phyloP scores from a whole-genome alignment of 192 early-diverging fungal genomes.

The Backusella luteola region DNA sequence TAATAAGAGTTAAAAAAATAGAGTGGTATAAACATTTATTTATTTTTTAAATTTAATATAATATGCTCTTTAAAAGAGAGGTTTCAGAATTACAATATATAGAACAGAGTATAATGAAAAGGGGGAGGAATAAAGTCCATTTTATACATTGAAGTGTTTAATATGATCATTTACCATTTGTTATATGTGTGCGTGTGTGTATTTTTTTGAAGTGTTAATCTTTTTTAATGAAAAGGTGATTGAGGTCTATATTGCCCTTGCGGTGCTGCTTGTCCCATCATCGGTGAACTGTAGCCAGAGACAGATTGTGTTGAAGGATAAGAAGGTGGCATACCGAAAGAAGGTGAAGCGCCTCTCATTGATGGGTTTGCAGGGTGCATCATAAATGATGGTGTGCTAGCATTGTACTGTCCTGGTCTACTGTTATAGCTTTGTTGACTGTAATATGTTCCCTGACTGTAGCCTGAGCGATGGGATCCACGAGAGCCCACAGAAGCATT shows the following conservation, averaged over 20 bases:
- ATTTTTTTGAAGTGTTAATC: background rate
- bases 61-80: background rate
- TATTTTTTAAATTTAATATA: constrained; percentile 10
- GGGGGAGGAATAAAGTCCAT: background rate
- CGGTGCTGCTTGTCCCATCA: background rate
- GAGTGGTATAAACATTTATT: constrained; percentile 11
- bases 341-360: constrained; percentile 4
- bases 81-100: constrained; percentile 6
- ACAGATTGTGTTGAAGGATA: background rate
- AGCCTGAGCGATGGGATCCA: constrained; percentile 39
- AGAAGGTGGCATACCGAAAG: background rate
- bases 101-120: constrained; percentile 1
- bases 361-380: constrained; percentile 1
- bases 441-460: constrained; percentile 41
- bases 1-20: background rate
- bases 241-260: constrained; percentile 10
- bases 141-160: background rate
- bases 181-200: background rate
- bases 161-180: background rate
- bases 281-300: background rate
- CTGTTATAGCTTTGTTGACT: constrained; percentile 23
- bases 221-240: constrained; percentile 13
- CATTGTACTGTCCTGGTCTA: constrained; percentile 23
- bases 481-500: constrained; percentile 52
- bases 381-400: constrained; percentile 4